Evolutionary conservation across 2,329 filamentous ascomycete genomes (phyloP), one percentile per base, ranked within the genome.

Genomic region (Phyllosticta ampelicida): DNA sequence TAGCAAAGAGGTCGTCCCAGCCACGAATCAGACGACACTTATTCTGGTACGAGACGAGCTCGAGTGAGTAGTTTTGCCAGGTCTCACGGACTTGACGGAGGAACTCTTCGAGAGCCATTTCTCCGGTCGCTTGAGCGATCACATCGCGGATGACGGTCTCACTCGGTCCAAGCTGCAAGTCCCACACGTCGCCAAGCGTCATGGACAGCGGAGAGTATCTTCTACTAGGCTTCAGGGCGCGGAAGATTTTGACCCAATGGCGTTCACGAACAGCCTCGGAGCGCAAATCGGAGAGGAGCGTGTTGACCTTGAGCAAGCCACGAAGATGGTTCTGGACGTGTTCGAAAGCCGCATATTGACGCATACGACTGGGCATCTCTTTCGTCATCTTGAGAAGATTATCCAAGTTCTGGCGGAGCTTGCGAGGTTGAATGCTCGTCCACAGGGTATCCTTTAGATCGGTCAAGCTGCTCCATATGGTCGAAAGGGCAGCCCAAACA

Each of bases 271-370:
- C 90, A 16, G 94, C 92, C 72, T 99, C 94, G 0, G 92, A 96
- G 70, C 96, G 96, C 72, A 99, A 80, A 63, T 99, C 94, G 4
- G 85, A 83, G 3, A 99, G 80, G 30, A 96, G 80, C 10, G 86
- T 80, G 68, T 97, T 99, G 65, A 95, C 90, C 71, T 96, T 97
- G 62, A 96, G 80, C 53, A 95, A 81, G 62, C 91, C 86, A 51
- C 90, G 87, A 48, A 99, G 82, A 28, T 95, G 88, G 62, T 84
- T 90, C 70, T 99, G 95, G 48, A 99, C 90, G 68, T 99, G 92
- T 73, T 99, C 95, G 70, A 99, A 99, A n/a, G 95, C 95, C 65
- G 95, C 92, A 72, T 99, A 99, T 69, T 99, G 95, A 61, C 95
- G 86, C 92, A 99, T 97, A 60, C 94, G 86, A 73, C 90, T 96